A percentile compares a stretch with the other conserved stretches of the same genome.
These are phyloP conservation scores for Cryptococcus floricola DNA, from an alignment of 1,284 basidiomycete species.

Conservation along the genomic window DNA sequence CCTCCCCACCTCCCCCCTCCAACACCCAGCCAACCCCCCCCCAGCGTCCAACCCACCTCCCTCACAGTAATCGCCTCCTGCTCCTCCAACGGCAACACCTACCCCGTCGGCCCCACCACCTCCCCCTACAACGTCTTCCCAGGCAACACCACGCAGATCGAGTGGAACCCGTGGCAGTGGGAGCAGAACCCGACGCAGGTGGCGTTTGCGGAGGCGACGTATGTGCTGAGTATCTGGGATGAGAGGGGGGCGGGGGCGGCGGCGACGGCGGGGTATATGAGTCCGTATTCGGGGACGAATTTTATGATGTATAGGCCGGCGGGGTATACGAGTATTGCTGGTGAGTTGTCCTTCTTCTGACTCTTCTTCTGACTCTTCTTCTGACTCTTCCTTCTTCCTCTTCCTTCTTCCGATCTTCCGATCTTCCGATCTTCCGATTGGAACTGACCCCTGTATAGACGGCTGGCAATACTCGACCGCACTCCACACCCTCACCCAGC, in stretches of 20 bases:
- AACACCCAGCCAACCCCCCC: too few relatives aligned
- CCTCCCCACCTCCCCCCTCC: not conserved
- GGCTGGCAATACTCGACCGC: slow-evolving; percentile 69
- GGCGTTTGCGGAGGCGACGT: slow-evolving; percentile 68
- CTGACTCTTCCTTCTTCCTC: too few relatives aligned
- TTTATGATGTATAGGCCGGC: slow-evolving; percentile 85
- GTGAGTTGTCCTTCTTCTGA: slow-evolving; percentile 53
- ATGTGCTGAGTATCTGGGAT: slow-evolving; percentile 74
- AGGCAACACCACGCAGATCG: slow-evolving; percentile 62
- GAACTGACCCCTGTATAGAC: slow-evolving; percentile 3
- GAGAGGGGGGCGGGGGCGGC: slow-evolving; percentile 64
- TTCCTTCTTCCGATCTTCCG: too few relatives aligned
- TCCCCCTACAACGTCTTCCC: slow-evolving; percentile 58
- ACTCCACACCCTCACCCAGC: slow-evolving; percentile 54
- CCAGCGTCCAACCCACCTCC: slow-evolving; percentile 58
- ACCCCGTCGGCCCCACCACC: slow-evolving; percentile 74
- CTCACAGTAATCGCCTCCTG: slow-evolving; percentile 79
- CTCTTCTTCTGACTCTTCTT: too few relatives aligned
- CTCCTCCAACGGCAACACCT: slow-evolving; percentile 75
- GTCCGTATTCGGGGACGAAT: slow-evolving; percentile 63
- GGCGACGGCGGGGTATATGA: slow-evolving; percentile 62
- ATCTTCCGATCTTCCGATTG: too few relatives aligned
- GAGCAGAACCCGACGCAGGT: slow-evolving; percentile 61
- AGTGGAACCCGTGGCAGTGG: slow-evolving; percentile 78
- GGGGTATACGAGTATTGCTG: slow-evolving; percentile 65